These are phyloP conservation scores for Trypanosoma caninum DNA, from an alignment of 208 protist genomes.

Conservation along the genomic window DNA sequence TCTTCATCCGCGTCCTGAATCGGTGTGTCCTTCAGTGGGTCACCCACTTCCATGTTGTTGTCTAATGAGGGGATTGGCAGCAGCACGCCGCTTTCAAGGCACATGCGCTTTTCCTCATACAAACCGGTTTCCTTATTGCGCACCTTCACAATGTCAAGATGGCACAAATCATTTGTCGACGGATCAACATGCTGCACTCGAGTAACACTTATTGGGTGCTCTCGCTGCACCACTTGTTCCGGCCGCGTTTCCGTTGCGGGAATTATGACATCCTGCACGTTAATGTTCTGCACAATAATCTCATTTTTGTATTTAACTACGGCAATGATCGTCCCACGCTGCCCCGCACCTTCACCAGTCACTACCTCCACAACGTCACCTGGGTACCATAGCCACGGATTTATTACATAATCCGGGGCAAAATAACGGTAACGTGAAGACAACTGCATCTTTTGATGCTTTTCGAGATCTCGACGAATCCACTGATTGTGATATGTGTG, in stretches of 20 bases:
- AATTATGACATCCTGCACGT: slow-evolving; percentile 86
- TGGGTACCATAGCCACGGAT: slow-evolving; percentile 84
- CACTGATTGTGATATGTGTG: slow-evolving; percentile 92
- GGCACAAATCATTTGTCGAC: slow-evolving; percentile 67
- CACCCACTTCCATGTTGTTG: slow-evolving; percentile 51
- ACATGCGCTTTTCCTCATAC: slow-evolving; percentile 75
- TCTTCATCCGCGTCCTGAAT: slow-evolving; percentile 79
- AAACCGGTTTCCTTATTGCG: slow-evolving; percentile 69
- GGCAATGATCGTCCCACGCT: slow-evolving; percentile 82
- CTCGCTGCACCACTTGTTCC: slow-evolving; percentile 83
- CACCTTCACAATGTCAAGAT: slow-evolving; percentile 76
- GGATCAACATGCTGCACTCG: slow-evolving; percentile 81
- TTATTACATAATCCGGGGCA: slow-evolving; percentile 50
- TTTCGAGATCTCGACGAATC: slow-evolving; percentile 68
- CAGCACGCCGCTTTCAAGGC: slow-evolving; percentile 66
- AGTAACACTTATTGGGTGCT: slow-evolving; percentile 76
- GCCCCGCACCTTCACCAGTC: slow-evolving; percentile 62
- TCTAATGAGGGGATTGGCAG: slow-evolving; percentile 68
- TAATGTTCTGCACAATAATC: slow-evolving; percentile 86
- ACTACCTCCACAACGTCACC: slow-evolving; percentile 83
- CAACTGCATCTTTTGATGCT: slow-evolving; percentile 60
- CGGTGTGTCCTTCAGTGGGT: slow-evolving; percentile 82
- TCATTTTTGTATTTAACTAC: slow-evolving; percentile 91
- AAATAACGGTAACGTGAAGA: slow-evolving; percentile 61
- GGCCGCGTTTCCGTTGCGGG: slow-evolving; percentile 78